These are phyloP conservation scores for Fragaria nilgerrensis DNA, from an alignment of 306 rosid species.

Conservation along the genomic window DNA sequence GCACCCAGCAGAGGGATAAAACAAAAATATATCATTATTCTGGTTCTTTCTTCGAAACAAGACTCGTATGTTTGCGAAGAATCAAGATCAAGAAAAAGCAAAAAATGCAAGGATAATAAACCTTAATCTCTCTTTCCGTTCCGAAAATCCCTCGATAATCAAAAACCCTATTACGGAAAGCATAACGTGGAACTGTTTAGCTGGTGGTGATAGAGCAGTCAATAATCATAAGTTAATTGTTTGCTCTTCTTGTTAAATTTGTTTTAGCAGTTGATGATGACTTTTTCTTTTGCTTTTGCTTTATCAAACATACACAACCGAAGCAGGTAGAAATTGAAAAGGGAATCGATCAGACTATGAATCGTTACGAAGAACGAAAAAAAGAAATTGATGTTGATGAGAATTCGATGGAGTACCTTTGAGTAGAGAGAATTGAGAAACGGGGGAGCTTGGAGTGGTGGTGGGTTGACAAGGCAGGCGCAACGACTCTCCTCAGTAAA, in stretches of 20 bases:
- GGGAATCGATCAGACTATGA: slow-evolving; percentile 16
- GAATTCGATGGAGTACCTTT: background rate
- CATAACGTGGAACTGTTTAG: background rate
- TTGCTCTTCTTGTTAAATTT: background rate
- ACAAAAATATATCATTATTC: background rate
- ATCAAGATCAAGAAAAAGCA: background rate
- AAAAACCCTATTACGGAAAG: slow-evolving; percentile 1
- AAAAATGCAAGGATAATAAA: background rate
- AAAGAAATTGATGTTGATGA: background rate
- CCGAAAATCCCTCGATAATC: background rate
- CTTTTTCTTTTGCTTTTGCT: slow-evolving; percentile 9
- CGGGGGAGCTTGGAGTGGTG: background rate
- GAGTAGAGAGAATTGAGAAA: background rate
- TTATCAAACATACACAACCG: background rate
- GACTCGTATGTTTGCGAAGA: background rate
- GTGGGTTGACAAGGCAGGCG: slow-evolving; percentile 11
- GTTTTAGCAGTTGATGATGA: background rate
- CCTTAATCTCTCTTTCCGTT: background rate
- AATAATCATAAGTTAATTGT: background rate
- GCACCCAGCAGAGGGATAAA: background rate
- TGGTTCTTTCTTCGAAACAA: background rate
- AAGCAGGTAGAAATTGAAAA: background rate
- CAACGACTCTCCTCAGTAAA: slow-evolving; percentile 21
- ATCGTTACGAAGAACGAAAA: background rate
- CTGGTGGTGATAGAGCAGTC: background rate